Conservation (phyloP, 352 stramenopile genomes). For the Pelagophyceae sp. region DNA sequence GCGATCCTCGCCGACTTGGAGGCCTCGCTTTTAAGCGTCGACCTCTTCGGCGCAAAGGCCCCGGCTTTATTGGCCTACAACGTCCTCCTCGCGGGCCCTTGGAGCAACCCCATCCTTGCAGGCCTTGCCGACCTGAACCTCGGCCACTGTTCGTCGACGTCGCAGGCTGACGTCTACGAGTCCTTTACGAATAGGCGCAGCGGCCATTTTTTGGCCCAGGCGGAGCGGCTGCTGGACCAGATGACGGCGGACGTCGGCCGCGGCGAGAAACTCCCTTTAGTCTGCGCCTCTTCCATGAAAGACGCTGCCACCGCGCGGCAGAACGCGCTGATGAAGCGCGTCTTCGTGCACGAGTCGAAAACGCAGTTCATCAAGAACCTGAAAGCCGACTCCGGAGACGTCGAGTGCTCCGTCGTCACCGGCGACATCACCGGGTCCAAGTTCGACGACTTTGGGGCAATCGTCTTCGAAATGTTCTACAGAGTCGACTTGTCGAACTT, state of each 20-base stretch:
- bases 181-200: neutral
- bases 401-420: constrained; percentile 12
- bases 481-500: constrained; percentile 4
- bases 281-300: constrained; percentile 17
- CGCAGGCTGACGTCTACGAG: constrained; percentile 13
- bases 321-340: constrained; percentile 19
- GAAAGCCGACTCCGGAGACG: constrained; percentile 7
- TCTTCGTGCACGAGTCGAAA: constrained; percentile 16
- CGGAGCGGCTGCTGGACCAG: constrained; percentile 8
- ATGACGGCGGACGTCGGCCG: constrained; percentile 9
- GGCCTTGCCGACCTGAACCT: neutral
- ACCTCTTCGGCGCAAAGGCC: neutral
- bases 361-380: constrained; percentile 17
- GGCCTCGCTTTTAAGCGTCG: neutral
- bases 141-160: neutral
- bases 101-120: neutral
- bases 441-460: constrained; percentile 17
- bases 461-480: constrained; percentile 22
- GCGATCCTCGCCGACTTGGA: neutral
- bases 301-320: neutral
- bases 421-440: constrained; percentile 1
- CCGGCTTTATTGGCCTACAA: constrained; percentile 10
- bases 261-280: neutral
- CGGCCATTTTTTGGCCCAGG: neutral
- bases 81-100: constrained; percentile 8